phyloP scores from a whole-genome alignment of 108 stramenopile species.

The Nitzschia sp. region DNA sequence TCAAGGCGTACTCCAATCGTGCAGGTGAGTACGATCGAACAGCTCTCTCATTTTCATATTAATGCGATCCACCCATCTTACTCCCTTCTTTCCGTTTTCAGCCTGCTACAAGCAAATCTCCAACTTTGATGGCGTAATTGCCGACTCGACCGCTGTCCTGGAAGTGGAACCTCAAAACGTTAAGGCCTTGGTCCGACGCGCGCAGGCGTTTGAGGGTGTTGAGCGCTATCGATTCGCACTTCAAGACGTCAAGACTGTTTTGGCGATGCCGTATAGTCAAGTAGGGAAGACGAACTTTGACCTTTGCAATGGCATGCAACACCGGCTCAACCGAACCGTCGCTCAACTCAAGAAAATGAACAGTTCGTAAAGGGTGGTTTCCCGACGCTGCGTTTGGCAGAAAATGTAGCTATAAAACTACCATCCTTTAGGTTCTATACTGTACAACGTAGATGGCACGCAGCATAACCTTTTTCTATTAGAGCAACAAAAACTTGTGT shows the following conservation, averaged over 20 bases:
- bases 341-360: conserved; percentile 56
- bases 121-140: conserved; percentile 97
- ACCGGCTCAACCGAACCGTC: conserved; percentile 95
- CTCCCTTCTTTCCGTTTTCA: background rate
- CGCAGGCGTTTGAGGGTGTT: conserved; percentile 98
- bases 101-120: conserved; percentile 99
- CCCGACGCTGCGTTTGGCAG: background rate
- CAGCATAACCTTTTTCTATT: too few species aligned
- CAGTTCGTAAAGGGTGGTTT: conserved; percentile 18
- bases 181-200: conserved; percentile 97
- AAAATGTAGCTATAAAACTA: too few species aligned
- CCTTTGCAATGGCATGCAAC: conserved; percentile 92
- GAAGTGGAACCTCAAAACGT: conserved; percentile 96
- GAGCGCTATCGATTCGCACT: conserved; percentile 95
- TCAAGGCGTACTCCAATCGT: conserved; percentile 96
- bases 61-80: background rate
- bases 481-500: too few species aligned
- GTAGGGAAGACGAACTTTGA: conserved; percentile 95
- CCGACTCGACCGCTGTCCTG: conserved; percentile 94
- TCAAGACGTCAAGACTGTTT: conserved; percentile 96
- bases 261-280: conserved; percentile 83
- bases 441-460: too few species aligned
- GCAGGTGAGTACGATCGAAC: conserved; percentile 44
- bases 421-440: too few species aligned
- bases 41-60: background rate